phyloP scores from a whole-genome alignment of 2,329 filamentous ascomycete species.

The Fusarium virguliforme region DNA sequence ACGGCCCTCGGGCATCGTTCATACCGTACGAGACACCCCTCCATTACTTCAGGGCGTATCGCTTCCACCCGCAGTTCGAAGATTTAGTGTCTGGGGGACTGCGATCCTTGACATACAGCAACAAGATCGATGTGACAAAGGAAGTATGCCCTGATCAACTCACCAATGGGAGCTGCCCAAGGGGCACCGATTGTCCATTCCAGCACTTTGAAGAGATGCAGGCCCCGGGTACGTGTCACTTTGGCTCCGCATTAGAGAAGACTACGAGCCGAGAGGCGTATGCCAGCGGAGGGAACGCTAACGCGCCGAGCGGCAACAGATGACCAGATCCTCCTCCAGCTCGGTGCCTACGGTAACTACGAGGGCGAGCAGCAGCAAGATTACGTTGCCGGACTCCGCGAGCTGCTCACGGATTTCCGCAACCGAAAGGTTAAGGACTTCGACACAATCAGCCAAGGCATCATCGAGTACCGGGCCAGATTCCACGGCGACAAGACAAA shows the following conservation, averaged over 20 bases:
- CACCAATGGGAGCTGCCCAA: constrained; percentile 77
- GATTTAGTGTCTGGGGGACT: constrained; percentile 81
- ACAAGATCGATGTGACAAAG: constrained; percentile 84
- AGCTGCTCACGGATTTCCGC: constrained; percentile 74
- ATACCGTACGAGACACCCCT: constrained; percentile 87
- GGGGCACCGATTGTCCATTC: constrained; percentile 79
- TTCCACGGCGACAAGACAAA: constrained; percentile 77
- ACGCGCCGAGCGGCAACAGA: constrained; percentile 69
- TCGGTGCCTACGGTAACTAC: constrained; percentile 77
- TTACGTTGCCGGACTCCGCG: constrained; percentile 75
- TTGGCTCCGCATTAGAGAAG: constrained; percentile 37
- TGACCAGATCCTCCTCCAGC: constrained; percentile 80
- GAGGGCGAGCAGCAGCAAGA: constrained; percentile 72
- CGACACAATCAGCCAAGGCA: constrained; percentile 75
- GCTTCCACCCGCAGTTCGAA: constrained; percentile 86
- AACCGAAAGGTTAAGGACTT: constrained; percentile 76
- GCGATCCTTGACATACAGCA: constrained; percentile 93
- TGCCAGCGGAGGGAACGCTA: constrained; percentile 63
- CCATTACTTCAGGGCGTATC: constrained; percentile 86
- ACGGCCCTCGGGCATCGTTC: constrained; percentile 48
- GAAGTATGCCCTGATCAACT: constrained; percentile 85
- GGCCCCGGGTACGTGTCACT: constrained; percentile 57
- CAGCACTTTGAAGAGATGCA: constrained; percentile 79
- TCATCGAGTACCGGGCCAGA: constrained; percentile 76
- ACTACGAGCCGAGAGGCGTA: constrained; percentile 41